Conservation (phyloP, 805 yeast genomes). For the Saccharomycopsis lassenensis region DNA sequence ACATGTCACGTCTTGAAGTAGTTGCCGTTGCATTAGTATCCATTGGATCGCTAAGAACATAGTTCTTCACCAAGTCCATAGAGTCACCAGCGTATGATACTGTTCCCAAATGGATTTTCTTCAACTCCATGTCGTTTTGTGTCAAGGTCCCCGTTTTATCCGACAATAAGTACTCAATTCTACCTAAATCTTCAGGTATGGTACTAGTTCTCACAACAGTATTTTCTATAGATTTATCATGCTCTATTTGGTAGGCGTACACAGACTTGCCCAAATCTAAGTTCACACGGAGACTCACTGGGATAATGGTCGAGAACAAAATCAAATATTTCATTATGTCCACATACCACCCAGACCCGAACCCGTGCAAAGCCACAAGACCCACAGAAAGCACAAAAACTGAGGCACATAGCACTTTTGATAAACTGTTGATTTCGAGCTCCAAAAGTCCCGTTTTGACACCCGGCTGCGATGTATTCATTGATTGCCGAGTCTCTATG, state of each 20-base stretch:
- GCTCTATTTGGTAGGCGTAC: slow-evolving; percentile 90
- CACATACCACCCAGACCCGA: slow-evolving; percentile 60
- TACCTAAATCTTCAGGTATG: slow-evolving; percentile 94
- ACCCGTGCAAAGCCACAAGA: slow-evolving; percentile 74
- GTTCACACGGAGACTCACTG: slow-evolving; percentile 90
- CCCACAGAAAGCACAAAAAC: slow-evolving; percentile 70
- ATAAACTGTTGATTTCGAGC: slow-evolving; percentile 76
- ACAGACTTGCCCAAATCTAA: slow-evolving; percentile 92
- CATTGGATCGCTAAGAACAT: slow-evolving; percentile 29
- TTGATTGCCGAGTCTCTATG: slow-evolving; percentile 82
- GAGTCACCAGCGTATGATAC: slow-evolving; percentile 90
- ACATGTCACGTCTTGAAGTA: slow-evolving; percentile 55
- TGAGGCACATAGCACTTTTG: slow-evolving; percentile 79
- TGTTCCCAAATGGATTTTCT: slow-evolving; percentile 83
- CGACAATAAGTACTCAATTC: slow-evolving; percentile 83
- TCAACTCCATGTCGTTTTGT: slow-evolving; percentile 95
- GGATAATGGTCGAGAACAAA: slow-evolving; percentile 88
- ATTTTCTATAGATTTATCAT: slow-evolving; percentile 67
- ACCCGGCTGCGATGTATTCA: slow-evolving; percentile 82
- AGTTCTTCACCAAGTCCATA: slow-evolving; percentile 75
- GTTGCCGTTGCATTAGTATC: slow-evolving; percentile 21
- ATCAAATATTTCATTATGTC: slow-evolving; percentile 86
- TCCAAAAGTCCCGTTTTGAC: slow-evolving; percentile 87
- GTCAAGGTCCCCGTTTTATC: slow-evolving; percentile 98
- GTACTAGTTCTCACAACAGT: slow-evolving; percentile 96